phyloP scores from a whole-genome alignment of 1,139 yeast genomes.

The Candida gigantensis region DNA sequence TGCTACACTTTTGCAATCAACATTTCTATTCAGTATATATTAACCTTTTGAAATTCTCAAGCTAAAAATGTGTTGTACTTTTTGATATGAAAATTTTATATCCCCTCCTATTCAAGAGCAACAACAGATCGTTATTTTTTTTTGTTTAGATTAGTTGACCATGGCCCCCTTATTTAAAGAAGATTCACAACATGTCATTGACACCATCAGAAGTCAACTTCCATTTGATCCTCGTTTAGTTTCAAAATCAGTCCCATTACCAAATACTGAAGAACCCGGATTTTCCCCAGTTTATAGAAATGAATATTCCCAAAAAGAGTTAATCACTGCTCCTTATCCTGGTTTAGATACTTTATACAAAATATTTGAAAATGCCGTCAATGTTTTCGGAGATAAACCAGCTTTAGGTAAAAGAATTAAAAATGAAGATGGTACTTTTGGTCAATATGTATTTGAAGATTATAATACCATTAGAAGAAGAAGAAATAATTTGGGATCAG shows the following conservation, averaged over 20 bases:
- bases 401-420: slow-evolving; percentile 54
- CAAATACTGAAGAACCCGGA: slow-evolving; percentile 49
- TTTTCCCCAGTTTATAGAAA: slow-evolving; percentile 58
- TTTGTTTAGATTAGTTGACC: too few species aligned
- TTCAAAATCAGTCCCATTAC: slow-evolving; percentile 34
- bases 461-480: slow-evolving; percentile 43
- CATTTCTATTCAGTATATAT: too few species aligned
- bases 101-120: too few species aligned
- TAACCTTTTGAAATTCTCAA: too few species aligned
- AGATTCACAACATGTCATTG: too few species aligned
- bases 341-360: slow-evolving; percentile 50
- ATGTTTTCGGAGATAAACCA: slow-evolving; percentile 34
- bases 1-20: too few species aligned
- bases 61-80: too few species aligned
- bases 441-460: slow-evolving; percentile 49
- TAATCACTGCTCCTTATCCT: slow-evolving; percentile 51
- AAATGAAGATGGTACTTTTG: slow-evolving; percentile 44
- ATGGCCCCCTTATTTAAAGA: too few species aligned
- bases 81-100: too few species aligned
- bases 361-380: slow-evolving; percentile 45
- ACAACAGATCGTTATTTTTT: too few species aligned
- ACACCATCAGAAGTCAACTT: too few species aligned
- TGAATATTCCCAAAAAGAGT: slow-evolving; percentile 33
- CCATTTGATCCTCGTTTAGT: slow-evolving; percentile 12
- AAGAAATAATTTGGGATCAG: slow-evolving; percentile 60